These are phyloP conservation scores for Xylaria sp. DNA, from an alignment of 2,329 filamentous ascomycete genomes.

Conservation along the genomic window DNA sequence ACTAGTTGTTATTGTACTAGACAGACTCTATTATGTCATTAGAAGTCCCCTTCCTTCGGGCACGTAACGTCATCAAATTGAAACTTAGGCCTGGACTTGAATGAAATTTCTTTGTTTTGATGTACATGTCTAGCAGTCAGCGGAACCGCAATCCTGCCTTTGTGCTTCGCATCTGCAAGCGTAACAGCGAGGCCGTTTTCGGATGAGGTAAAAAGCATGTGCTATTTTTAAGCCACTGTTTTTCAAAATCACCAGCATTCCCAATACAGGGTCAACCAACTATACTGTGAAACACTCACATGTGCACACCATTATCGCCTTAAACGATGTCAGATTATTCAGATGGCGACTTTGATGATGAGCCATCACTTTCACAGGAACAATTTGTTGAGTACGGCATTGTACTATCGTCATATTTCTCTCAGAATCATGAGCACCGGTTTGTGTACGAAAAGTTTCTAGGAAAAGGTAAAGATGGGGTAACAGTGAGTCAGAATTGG, in stretches of 20 bases:
- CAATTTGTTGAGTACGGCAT: neutral
- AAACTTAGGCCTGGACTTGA: neutral
- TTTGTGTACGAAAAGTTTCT: neutral
- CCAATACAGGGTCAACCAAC: neutral
- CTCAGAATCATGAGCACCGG: neutral
- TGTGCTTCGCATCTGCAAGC: neutral
- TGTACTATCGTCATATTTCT: neutral
- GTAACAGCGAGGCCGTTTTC: neutral
- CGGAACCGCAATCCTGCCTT: neutral
- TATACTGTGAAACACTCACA: neutral
- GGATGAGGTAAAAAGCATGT: neutral
- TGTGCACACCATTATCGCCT: neutral
- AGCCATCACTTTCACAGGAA: neutral
- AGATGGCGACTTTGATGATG: neutral
- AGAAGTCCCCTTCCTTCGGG: no score
- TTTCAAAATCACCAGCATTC: neutral
- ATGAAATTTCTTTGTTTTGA: neutral
- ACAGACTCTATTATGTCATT: no score
- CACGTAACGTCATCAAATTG: no score
- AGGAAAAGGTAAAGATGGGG: neutral
- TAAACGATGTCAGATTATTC: neutral
- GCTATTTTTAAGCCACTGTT: neutral
- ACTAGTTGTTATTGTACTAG: neutral
- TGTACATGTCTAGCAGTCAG: neutral
- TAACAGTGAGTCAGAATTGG: neutral